These are phyloP conservation scores for Plasmopara muralis DNA, from an alignment of 352 stramenopile species.

Conservation along the genomic window DNA sequence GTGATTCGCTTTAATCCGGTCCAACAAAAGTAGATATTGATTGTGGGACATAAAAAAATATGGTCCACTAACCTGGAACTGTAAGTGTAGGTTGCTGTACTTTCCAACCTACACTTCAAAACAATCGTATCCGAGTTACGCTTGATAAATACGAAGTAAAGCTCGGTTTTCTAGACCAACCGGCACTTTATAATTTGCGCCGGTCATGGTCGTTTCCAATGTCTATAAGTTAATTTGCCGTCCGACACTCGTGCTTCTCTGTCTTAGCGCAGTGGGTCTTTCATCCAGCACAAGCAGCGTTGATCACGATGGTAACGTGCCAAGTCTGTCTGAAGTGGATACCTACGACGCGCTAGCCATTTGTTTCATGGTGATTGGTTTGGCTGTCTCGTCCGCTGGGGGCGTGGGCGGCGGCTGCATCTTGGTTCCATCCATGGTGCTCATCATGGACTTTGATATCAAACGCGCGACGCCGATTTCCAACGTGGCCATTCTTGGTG, in stretches of 20 bases:
- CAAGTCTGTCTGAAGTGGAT: slow-evolving; percentile 34
- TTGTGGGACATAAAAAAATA: too few species aligned
- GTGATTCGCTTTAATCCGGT: too few species aligned
- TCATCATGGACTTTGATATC: slow-evolving; percentile 64
- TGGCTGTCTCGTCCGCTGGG: slow-evolving; percentile 41
- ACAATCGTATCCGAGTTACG: too few species aligned
- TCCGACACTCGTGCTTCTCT: background rate
- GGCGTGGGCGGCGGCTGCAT: slow-evolving; percentile 46
- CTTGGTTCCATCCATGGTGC: slow-evolving; percentile 49
- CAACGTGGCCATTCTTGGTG: slow-evolving; percentile 61
- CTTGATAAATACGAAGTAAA: too few species aligned
- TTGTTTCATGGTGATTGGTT: slow-evolving; percentile 39
- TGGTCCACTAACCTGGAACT: too few species aligned
- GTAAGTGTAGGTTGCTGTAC: too few species aligned
- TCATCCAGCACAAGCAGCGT: background rate
- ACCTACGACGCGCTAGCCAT: slow-evolving; percentile 38
- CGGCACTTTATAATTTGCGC: background rate
- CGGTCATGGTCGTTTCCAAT: background rate
- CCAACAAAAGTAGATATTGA: too few species aligned
- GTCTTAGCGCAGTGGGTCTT: background rate
- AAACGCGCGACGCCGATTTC: slow-evolving; percentile 54
- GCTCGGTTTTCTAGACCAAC: too few species aligned
- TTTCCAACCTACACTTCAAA: too few species aligned
- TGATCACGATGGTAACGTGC: background rate
- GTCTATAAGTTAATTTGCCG: background rate